Percentiles rank a stretch among this genome's conserved stretches.
Conservation (phyloP, 305 asterid species). For the Solanum hybrid region DNA sequence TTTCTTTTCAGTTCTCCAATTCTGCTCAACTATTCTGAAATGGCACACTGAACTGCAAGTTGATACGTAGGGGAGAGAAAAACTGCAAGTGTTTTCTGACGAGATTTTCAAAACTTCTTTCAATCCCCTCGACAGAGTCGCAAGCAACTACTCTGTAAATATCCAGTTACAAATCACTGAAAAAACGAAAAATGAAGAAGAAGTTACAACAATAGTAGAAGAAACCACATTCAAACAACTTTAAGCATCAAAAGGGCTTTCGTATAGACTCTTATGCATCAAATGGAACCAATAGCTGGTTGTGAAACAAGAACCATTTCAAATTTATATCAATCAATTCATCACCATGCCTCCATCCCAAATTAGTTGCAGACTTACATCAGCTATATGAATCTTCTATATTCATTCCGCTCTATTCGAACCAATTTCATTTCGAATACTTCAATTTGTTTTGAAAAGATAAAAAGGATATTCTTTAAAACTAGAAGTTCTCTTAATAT, state of each 20-base stretch:
- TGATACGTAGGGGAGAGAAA: not conserved
- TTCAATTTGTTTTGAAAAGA: not conserved
- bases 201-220: not conserved
- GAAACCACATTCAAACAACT: not conserved
- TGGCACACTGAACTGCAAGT: not conserved
- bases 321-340: not conserved
- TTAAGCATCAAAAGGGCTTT: not conserved
- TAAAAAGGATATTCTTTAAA: not conserved
- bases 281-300: not conserved
- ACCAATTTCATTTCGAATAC: not conserved
- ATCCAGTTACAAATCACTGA: not conserved
- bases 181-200: not conserved
- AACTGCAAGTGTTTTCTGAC: not conserved
- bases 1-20: constrained; percentile 14
- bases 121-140: not conserved
- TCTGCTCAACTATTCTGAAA: not conserved
- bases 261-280: not conserved
- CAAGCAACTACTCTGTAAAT: not conserved
- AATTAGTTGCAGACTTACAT: not conserved
- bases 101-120: not conserved
- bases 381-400: not conserved
- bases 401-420: not conserved
- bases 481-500: not conserved
- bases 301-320: not conserved
- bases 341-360: not conserved